Conservation (phyloP, 108 stramenopile species). For the Hondaea fermentalgiana region DNA sequence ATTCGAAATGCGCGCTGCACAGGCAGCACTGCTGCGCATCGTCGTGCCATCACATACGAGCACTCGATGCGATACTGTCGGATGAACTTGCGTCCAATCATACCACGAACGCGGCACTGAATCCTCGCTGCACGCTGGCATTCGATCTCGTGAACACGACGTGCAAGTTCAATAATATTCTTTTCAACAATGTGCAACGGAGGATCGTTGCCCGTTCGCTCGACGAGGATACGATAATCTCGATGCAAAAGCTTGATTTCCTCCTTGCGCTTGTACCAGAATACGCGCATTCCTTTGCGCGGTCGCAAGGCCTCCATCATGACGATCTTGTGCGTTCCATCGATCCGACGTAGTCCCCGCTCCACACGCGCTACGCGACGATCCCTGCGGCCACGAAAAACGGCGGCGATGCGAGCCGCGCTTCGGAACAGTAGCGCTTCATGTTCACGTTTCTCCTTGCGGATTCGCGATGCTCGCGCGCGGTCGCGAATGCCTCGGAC, state of each 20-base stretch:
- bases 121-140: not conserved
- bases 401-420: not conserved
- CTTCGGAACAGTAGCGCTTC: not conserved
- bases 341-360: not conserved
- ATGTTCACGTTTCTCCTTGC: not conserved
- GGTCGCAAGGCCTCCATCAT: not conserved
- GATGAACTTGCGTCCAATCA: conserved; percentile 14
- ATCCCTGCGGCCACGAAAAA: not conserved
- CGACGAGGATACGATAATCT: not conserved
- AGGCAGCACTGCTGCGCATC: not conserved
- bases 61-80: not conserved
- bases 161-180: not conserved
- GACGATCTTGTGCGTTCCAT: not conserved
- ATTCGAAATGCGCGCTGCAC: not conserved
- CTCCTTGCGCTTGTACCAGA: conserved; percentile 16
- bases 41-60: not conserved
- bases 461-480: not conserved
- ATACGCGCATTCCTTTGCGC: not conserved
- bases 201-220: conserved; percentile 12
- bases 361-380: conserved; percentile 2
- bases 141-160: not conserved
- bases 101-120: not conserved
- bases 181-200: not conserved
- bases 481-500: not conserved
- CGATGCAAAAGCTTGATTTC: not conserved